Evolutionary conservation across 2,329 filamentous ascomycete species (phyloP), one percentile per base, ranked within the genome.

Genomic region (Calonectria honghensis): DNA sequence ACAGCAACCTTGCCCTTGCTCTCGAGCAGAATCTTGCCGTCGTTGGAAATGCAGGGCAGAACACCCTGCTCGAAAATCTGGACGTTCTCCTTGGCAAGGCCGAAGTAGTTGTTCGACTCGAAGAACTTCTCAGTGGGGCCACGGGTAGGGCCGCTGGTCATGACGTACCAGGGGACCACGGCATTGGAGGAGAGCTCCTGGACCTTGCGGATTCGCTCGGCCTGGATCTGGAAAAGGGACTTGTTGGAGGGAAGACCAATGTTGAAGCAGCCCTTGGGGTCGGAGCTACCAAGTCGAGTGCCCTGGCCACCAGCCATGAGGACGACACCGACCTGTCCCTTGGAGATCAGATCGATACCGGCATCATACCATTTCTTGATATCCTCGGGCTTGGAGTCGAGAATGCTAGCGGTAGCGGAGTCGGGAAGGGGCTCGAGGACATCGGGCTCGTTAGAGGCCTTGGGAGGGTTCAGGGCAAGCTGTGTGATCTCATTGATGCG

Each of bases 271-370:
- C 97, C 97, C 89, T 99, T 99, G 79, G 97, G 97, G 24, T 94
- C 96, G 72, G 96, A 97, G 89, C 96, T 98, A 79, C 97, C 97
- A 77, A 99, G 88, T 76, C 97, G 92, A 76, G 97, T 99, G 77
- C 97, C 97, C 88, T 99, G 97, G 41, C 97, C 97, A 83, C 97
- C 97, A 73, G 97, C 97, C 95, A 99, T 97, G 82, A 99, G 91
- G 67, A 99, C 95, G 24, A 99, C 97, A 39, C 92, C 90, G 50
- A 98, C 91, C 84, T 94, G 92, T 83, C 94, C 93, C 84, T 95
- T 90, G 64, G 92, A 89, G 73, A 98, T 91, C 50, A 96, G 94
- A 83, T 95, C 96, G 37, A 98, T 88, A 70, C 95, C 94, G 13
- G 93, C 89, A 76, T 94, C 88, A 86, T 98, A 97, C 96, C 96